A percentile compares a stretch with the other conserved stretches of the same genome.
Evolutionary conservation across 352 stramenopile genomes (phyloP).

Genomic region (Globisporangium lucens): DNA sequence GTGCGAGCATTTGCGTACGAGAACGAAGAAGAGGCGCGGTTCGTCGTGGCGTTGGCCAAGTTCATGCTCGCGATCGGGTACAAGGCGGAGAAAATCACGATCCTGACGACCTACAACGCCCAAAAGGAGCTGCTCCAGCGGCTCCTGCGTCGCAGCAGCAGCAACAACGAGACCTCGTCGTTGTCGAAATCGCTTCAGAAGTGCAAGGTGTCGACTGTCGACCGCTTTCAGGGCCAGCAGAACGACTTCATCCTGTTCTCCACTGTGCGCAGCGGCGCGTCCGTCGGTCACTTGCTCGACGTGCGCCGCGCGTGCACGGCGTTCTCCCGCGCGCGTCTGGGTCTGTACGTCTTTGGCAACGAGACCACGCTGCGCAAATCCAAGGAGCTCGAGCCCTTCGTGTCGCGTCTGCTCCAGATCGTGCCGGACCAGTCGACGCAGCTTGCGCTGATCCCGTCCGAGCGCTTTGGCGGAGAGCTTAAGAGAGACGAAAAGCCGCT

Average conservation of each 20-base stretch:
- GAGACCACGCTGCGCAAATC: slow-evolving; percentile 63
- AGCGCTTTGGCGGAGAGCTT: slow-evolving; percentile 19
- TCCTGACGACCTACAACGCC: slow-evolving; percentile 95
- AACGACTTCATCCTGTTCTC: slow-evolving; percentile 95
- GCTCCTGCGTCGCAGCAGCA: slow-evolving; percentile 51
- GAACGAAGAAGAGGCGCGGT: slow-evolving; percentile 95
- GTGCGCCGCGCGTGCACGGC: slow-evolving; percentile 90
- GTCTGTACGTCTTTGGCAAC: slow-evolving; percentile 92
- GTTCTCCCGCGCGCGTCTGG: slow-evolving; percentile 89
- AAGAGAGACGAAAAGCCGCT: slow-evolving; percentile 1
- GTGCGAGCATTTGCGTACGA: slow-evolving; percentile 89
- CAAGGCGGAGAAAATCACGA: slow-evolving; percentile 86
- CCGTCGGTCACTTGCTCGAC: slow-evolving; percentile 91
- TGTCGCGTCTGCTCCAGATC: slow-evolving; percentile 32
- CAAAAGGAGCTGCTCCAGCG: slow-evolving; percentile 92
- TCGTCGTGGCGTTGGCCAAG: slow-evolving; percentile 90
- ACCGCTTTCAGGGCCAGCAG: slow-evolving; percentile 95
- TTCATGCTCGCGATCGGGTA: slow-evolving; percentile 95
- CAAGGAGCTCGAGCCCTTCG: slow-evolving; percentile 65
- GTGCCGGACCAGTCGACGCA: slow-evolving; percentile 27
- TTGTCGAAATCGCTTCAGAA: slow-evolving; percentile 8
- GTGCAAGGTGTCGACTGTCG: slow-evolving; percentile 87
- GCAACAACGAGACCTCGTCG: background rate
- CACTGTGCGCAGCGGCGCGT: slow-evolving; percentile 85
- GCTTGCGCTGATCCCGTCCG: slow-evolving; percentile 33